These are phyloP conservation scores for Digitaria exilis DNA, from an alignment of 202 grass and related monocot genomes.

Conservation along the genomic window DNA sequence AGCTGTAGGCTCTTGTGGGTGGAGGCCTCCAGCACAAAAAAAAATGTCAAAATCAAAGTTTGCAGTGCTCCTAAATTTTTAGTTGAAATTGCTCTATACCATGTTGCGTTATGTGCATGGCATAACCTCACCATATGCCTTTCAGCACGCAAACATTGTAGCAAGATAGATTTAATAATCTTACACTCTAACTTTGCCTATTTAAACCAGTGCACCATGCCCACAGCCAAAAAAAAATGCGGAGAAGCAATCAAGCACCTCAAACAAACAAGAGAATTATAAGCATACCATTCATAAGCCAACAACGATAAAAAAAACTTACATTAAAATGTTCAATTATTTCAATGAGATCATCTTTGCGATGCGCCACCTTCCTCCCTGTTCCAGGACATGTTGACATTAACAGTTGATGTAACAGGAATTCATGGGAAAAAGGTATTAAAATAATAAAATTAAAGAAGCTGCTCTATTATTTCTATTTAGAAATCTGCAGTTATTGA, in stretches of 20 bases:
- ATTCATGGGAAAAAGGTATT: conserved; percentile 7
- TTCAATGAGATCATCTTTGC: conserved; percentile 80
- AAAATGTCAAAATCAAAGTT: background rate
- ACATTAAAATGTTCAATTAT: conserved; percentile 93
- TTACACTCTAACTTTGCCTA: background rate
- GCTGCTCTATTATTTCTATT: background rate
- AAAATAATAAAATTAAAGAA: conserved; percentile 21
- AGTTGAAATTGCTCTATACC: background rate
- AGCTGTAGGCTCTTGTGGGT: background rate
- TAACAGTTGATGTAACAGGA: conserved; percentile 23
- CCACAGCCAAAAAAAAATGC: background rate
- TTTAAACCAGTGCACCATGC: background rate
- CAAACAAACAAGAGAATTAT: background rate
- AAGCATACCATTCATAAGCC: background rate
- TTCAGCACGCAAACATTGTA: background rate
- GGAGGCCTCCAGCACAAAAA: background rate
- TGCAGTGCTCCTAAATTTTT: background rate
- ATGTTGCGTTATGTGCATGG: background rate
- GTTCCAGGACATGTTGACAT: conserved; percentile 36
- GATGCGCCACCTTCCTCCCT: conserved; percentile 83
- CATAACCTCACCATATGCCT: background rate
- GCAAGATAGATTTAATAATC: background rate
- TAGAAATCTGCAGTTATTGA: background rate
- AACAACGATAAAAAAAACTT: conserved; percentile 54
- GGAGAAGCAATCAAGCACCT: background rate